Evolutionary conservation across 2,329 filamentous ascomycete species (phyloP).

Genomic region (Colletotrichum sp.): DNA sequence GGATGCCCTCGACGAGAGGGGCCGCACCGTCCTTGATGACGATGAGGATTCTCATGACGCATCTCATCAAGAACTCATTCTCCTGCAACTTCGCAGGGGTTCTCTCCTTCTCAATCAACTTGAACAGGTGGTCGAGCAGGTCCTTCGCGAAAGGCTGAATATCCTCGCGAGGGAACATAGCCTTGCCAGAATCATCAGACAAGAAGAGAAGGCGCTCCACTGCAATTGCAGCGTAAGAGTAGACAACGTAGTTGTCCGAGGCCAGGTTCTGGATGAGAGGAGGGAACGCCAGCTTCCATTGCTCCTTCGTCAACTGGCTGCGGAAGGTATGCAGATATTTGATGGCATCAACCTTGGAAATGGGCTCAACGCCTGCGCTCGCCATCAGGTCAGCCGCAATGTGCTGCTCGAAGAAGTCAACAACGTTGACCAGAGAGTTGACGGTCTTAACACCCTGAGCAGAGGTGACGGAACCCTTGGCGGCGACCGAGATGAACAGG

Average conservation of each 20-base stretch:
- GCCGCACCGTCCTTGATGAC: constrained; percentile 86
- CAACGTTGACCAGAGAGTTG: constrained; percentile 85
- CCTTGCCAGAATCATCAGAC: constrained; percentile 74
- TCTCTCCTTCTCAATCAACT: constrained; percentile 83
- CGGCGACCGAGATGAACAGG: constrained; percentile 91
- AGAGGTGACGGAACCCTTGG: constrained; percentile 86
- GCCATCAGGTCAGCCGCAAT: constrained; percentile 86
- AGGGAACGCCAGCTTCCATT: constrained; percentile 90
- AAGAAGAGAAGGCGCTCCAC: constrained; percentile 93
- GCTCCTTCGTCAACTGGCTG: constrained; percentile 87
- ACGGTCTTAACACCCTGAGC: constrained; percentile 90
- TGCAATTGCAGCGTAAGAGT: constrained; percentile 95
- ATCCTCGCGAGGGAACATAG: constrained; percentile 80
- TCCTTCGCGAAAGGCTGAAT: constrained; percentile 86
- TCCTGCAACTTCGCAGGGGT: constrained; percentile 94
- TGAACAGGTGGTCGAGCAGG: constrained; percentile 87
- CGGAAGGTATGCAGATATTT: constrained; percentile 98
- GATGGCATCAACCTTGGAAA: constrained; percentile 96
- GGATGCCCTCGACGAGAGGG: constrained; percentile 76
- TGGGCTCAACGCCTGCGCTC: constrained; percentile 73
- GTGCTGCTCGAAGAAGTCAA: constrained; percentile 93
- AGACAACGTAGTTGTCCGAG: constrained; percentile 92
- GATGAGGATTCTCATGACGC: constrained; percentile 96
- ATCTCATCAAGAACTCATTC: constrained; percentile 98
- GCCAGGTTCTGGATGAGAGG: constrained; percentile 90